Conservation (phyloP, 2,329 filamentous ascomycete genomes). For the Canariomyces notabilis region DNA sequence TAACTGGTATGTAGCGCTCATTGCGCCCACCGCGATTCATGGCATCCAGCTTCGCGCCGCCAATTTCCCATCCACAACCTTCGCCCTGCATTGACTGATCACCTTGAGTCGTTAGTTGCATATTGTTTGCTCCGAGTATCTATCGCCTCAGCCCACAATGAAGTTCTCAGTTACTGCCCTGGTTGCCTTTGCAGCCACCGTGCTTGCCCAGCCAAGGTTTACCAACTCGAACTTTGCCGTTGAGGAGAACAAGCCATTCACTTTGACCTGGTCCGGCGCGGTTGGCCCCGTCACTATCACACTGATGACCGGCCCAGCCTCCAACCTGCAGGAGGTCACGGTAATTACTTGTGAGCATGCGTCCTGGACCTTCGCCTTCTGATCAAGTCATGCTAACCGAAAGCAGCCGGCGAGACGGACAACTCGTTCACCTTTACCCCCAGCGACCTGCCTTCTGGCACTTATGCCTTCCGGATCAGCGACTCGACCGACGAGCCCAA, state of each 20-base stretch:
- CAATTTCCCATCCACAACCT: not conserved
- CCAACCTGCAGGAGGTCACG: conserved; percentile 33
- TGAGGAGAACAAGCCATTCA: conserved; percentile 37
- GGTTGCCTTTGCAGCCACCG: conserved; percentile 33
- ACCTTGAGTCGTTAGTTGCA: conserved; percentile 1
- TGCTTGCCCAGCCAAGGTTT: conserved; percentile 27
- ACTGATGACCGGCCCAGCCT: conserved; percentile 36
- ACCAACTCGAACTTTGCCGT: conserved; percentile 32
- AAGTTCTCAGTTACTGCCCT: conserved; percentile 35
- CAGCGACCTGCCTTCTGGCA: conserved; percentile 33
- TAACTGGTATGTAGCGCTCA: conserved; percentile 10
- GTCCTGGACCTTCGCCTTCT: not conserved
- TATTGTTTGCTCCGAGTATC: conserved; percentile 19
- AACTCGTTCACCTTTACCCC: conserved; percentile 37
- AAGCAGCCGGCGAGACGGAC: conserved; percentile 32
- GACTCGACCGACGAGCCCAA: conserved; percentile 36
- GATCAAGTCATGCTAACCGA: not conserved
- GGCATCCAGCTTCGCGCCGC: not conserved
- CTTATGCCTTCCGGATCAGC: conserved; percentile 43
- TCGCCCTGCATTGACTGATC: conserved; percentile 6
- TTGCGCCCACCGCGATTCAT: conserved; percentile 2
- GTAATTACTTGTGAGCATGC: conserved; percentile 35
- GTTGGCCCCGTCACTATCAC: conserved; percentile 38
- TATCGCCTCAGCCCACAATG: conserved; percentile 33
- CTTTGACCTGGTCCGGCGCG: conserved; percentile 39